phyloP scores from a whole-genome alignment of 768 basidiomycete genomes.

The Pholiota conissans region DNA sequence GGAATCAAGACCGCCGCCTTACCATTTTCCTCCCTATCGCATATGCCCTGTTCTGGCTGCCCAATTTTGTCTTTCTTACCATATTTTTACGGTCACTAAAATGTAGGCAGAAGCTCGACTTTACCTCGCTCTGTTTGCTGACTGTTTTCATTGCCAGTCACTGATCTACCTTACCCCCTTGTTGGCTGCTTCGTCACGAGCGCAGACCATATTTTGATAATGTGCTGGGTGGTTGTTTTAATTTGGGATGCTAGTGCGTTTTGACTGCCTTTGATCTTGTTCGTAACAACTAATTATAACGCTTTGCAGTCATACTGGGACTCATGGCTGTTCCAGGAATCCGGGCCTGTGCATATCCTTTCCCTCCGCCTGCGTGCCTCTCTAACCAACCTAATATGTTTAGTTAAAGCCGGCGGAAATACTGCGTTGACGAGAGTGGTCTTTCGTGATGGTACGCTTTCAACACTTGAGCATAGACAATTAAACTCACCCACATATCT shows the following conservation, averaged over 20 bases:
- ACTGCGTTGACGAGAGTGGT: slow-evolving; percentile 5
- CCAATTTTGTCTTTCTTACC: neutral
- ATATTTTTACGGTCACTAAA: slow-evolving; percentile 5
- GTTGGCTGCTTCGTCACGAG: slow-evolving; percentile 7
- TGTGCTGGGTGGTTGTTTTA: slow-evolving; percentile 7
- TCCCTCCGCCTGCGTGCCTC: too few relatives aligned
- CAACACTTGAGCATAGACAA: neutral
- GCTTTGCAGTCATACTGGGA: slow-evolving; percentile 2
- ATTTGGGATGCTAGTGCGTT: slow-evolving; percentile 16
- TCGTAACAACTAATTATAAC: neutral
- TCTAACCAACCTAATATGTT: neutral
- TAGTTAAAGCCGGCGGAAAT: slow-evolving; percentile 10
- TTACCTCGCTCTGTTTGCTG: neutral
- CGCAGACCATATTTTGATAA: neutral
- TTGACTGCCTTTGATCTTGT: neutral
- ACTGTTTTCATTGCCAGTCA: neutral
- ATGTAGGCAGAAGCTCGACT: slow-evolving; percentile 5
- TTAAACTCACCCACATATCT: neutral
- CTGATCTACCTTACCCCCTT: neutral
- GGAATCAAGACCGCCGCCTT: slow-evolving; percentile 7
- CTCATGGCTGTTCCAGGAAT: slow-evolving; percentile 13
- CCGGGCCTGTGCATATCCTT: slow-evolving; percentile 4
- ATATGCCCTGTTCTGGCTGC: neutral
- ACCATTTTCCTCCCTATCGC: slow-evolving; percentile 1
- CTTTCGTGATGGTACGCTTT: slow-evolving; percentile 13